Conservation (phyloP, 805 yeast genomes). For the Ogataea nitratoaversa region DNA sequence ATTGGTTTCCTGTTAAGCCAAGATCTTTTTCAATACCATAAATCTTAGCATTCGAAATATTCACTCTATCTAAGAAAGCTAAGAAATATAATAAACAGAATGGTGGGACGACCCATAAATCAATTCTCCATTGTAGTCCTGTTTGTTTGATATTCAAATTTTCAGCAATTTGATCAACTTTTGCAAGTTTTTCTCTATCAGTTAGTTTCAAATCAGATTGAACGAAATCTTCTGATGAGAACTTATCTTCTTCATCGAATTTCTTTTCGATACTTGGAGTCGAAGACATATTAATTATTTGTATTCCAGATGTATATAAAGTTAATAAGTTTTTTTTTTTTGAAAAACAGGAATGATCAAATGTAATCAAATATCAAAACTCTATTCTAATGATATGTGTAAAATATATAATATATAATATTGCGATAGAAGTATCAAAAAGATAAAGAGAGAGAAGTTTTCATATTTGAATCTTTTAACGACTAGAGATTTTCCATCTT, state of each 20-base stretch:
- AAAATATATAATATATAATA: no score
- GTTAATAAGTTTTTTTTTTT: background rate
- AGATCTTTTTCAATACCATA: conserved; percentile 62
- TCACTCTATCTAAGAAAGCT: conserved; percentile 77
- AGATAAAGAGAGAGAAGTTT: no score
- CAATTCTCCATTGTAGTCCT: conserved; percentile 59
- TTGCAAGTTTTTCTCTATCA: conserved; percentile 21
- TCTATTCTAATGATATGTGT: no score
- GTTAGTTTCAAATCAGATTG: conserved; percentile 14
- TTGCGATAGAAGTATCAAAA: no score
- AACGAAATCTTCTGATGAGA: conserved; percentile 6
- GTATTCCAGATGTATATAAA: background rate
- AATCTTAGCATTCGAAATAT: conserved; percentile 74
- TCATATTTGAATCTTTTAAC: no score
- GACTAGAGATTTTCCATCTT: no score
- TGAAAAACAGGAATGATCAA: background rate
- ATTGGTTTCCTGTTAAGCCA: conserved; percentile 52
- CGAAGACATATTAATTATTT: conserved; percentile 20
- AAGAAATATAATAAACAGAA: conserved; percentile 70
- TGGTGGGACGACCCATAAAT: conserved; percentile 69
- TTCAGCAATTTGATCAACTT: conserved; percentile 35
- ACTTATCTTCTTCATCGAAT: conserved; percentile 13
- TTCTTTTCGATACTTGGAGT: conserved; percentile 17
- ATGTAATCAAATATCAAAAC: no score
- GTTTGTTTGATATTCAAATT: conserved; percentile 49